phyloP scores from a whole-genome alignment of 352 stramenopile genomes.

The Globisporangium canariense region DNA sequence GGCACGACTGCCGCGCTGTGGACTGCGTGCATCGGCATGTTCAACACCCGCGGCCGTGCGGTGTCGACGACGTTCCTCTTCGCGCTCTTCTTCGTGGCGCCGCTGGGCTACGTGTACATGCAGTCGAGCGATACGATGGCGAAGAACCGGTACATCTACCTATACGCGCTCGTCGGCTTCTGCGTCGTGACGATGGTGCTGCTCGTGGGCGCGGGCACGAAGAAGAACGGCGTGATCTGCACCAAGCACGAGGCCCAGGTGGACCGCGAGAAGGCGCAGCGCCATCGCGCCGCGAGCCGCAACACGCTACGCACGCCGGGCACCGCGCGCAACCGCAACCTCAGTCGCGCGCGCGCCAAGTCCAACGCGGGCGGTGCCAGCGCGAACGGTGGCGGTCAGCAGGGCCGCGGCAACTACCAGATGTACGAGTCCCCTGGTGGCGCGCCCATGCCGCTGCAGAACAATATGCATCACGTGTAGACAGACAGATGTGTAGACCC shows the following conservation, averaged over 20 bases:
- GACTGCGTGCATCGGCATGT: slow-evolving; percentile 64
- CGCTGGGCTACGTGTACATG: slow-evolving; percentile 60
- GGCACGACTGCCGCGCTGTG: slow-evolving; percentile 57
- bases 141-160: slow-evolving; percentile 47
- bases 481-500: neutral
- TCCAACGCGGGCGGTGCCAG: slow-evolving; percentile 33
- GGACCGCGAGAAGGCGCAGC: slow-evolving; percentile 37
- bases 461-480: slow-evolving; percentile 21
- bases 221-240: slow-evolving; percentile 62
- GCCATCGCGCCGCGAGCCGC: slow-evolving; percentile 42
- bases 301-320: slow-evolving; percentile 32
- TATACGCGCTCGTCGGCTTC: slow-evolving; percentile 47
- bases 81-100: slow-evolving; percentile 47
- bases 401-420: slow-evolving; percentile 33
- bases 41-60: slow-evolving; percentile 48
- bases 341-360: slow-evolving; percentile 58
- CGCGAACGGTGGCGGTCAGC: slow-evolving; percentile 19
- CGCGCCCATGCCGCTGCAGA: slow-evolving; percentile 32
- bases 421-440: slow-evolving; percentile 56
- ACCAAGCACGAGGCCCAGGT: slow-evolving; percentile 41
- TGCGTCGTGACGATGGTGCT: slow-evolving; percentile 42
- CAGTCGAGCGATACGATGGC: slow-evolving; percentile 32
- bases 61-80: slow-evolving; percentile 54
- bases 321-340: slow-evolving; percentile 47
- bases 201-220: slow-evolving; percentile 46